Base-by-base conservation (phyloP, 1,139 yeast species). In the Taphrina wiesneri region DNA sequence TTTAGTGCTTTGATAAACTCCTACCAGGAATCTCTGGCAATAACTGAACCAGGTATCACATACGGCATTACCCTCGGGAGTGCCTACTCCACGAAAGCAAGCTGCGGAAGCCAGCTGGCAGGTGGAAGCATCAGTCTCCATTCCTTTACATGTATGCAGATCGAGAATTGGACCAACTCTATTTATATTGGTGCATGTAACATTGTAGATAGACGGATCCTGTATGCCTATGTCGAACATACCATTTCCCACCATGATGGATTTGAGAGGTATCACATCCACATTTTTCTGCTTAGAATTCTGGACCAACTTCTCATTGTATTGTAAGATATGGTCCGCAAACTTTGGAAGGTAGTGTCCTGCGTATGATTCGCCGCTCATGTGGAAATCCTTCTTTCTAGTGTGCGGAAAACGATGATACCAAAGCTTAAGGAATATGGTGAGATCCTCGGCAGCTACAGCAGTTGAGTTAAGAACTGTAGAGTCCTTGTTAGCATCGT, bases 331-430 rank as follows among this genome's bases (percentile, higher is more conserved):
- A 1, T 84, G 85, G 56, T 82, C 78, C 0, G 95, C 95, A 67
- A 92, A 83, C 75, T 87, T 90, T 0, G 99, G 98, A 66, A 93
- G 87, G 75, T 90, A 93, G 75, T 92, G 97, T 26, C 99, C 99
- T 0, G 98, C 98, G 77, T 87, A 93, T 71, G 96, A 89, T 77
- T 93, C 99, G 30, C 99, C 99, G 0, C 97, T 96, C 61, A 93
- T 75, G 71, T 85, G 85, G 2, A 92, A 34, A 5, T 34, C 47
- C 6, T 25, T 26, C 36, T 28, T 53, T 21, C 25, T 34, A 7
- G 32, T 41, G 61, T 87, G 86, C 0, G 97, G 96, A 75, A 92
- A 93, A 3, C 86, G 73, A 67, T 81, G 80, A 72, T 82, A 87
- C 77, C 86, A 93, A 70, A 83, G 81, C 43, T 83, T 82, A 73